A percentile compares a stretch with the other conserved stretches of the same genome.
These are phyloP conservation scores for Lentinula lateritia DNA, from an alignment of 768 basidiomycete genomes.

Conservation along the genomic window DNA sequence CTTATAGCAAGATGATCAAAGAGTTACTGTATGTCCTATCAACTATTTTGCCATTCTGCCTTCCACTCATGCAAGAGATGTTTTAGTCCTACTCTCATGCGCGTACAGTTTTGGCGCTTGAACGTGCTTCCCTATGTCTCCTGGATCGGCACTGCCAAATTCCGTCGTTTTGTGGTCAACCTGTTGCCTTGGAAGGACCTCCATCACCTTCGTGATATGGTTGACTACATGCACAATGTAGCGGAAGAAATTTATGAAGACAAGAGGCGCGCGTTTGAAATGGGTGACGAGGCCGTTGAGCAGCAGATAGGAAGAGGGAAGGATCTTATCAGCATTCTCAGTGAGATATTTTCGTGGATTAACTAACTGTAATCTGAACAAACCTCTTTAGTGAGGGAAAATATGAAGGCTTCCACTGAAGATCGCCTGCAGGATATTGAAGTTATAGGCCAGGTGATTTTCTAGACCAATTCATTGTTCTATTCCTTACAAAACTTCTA, in stretches of 20 bases:
- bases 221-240: conserved; percentile 22
- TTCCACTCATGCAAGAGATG: neutral
- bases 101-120: conserved; percentile 3
- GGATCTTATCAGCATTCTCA: conserved; percentile 30
- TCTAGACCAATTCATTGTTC: neutral
- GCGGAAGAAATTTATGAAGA: conserved; percentile 19
- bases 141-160: conserved; percentile 18
- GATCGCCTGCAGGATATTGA: conserved; percentile 29
- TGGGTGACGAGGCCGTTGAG: conserved; percentile 19
- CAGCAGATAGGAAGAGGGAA: conserved; percentile 26
- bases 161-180: conserved; percentile 17
- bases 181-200: conserved; percentile 16
- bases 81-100: neutral
- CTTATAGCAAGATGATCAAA: neutral
- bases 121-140: conserved; percentile 13
- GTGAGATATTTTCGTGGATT: conserved; percentile 10
- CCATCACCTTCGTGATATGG: conserved; percentile 18
- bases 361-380: neutral
- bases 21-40: neutral
- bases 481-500: neutral
- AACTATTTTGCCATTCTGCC: neutral
- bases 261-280: conserved; percentile 21
- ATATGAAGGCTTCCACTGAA: conserved; percentile 22
- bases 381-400: conserved; percentile 24
- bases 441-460: conserved; percentile 27